Conservation (phyloP, 441 rosid genomes). For the Populus hybrid region DNA sequence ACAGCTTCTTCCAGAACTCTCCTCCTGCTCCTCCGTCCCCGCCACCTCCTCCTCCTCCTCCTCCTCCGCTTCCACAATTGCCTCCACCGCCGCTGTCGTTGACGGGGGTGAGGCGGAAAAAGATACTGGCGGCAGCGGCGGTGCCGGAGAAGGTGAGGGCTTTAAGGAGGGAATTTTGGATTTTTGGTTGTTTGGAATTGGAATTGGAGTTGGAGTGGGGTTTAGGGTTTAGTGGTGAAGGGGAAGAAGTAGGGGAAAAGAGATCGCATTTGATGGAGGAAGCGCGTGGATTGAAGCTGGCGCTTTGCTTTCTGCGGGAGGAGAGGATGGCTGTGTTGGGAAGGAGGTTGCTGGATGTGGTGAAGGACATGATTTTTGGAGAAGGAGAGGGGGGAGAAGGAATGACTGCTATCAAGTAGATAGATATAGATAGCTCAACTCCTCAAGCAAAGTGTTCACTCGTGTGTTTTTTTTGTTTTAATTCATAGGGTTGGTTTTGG, state of each 20-base stretch:
- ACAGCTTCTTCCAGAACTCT: slow-evolving; percentile 50
- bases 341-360: slow-evolving; percentile 33
- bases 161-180: slow-evolving; percentile 32
- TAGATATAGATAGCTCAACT: neutral
- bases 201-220: neutral
- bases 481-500: too few species aligned
- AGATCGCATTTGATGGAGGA: slow-evolving; percentile 41
- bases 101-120: slow-evolving; percentile 36
- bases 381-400: neutral
- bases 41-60: slow-evolving; percentile 28
- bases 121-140: slow-evolving; percentile 42
- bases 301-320: slow-evolving; percentile 19
- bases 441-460: too few species aligned
- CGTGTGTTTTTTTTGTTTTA: too few species aligned
- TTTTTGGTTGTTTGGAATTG: slow-evolving; percentile 1
- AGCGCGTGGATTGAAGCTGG: slow-evolving; percentile 26
- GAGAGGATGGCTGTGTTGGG: slow-evolving; percentile 32
- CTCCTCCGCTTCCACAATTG: slow-evolving; percentile 31
- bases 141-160: slow-evolving; percentile 43
- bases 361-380: slow-evolving; percentile 32
- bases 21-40: slow-evolving; percentile 40
- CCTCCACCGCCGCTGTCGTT: slow-evolving; percentile 10
- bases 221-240: slow-evolving; percentile 35
- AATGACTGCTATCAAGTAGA: neutral
- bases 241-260: slow-evolving; percentile 24